Base-by-base conservation (phyloP, 306 rosid genomes). In the Trifolium fragiferum region DNA sequence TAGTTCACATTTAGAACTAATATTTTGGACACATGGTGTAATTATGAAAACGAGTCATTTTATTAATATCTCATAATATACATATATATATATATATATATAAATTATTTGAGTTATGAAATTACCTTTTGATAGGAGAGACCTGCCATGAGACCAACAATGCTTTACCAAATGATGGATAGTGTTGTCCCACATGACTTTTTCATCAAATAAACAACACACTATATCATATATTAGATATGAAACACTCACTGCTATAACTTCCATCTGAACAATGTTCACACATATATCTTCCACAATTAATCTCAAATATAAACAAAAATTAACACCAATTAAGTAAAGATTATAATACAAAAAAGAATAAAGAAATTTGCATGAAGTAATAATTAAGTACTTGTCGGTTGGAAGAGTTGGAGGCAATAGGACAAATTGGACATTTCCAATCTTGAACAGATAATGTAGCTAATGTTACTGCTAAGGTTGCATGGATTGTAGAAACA, bases 91-190 rank as follows among this genome's bases (percentile, higher is more conserved):
- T 0, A 74, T 4, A 20, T 49, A 35, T 3, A 59, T 25, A 10
- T 62, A 4, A 62, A 54, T 10, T 70, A 40, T 10, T 78, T 14
- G 33, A 68, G 64, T 25, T 41, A 40, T 60, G 1, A 20, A 38
- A 7, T 67, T 81, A 94, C 98, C 96, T 81, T 94, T 63, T 84
- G 89, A 82, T 90, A 83, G 77, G 43, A 68, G 16, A 91, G 86
- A 68, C 96, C 93, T 1, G 96, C 92, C 58, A 58, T 83, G 53
- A 94, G 50, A 20, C 97, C 97, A 74, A 86, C 80, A 68, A 94
- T 91, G 89, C 93, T 76, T 76, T 37, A 94, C 85, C 69, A 87
- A 82, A 84, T 94, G 98, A 68, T 94, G 98, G 77, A 91, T 77
- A 57, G 75, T 55, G 32, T 90, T 90, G 76, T 94, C 98, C 63